Base-by-base conservation (phyloP, 1,284 basidiomycete species). In the Ustilago cynodontis region DNA sequence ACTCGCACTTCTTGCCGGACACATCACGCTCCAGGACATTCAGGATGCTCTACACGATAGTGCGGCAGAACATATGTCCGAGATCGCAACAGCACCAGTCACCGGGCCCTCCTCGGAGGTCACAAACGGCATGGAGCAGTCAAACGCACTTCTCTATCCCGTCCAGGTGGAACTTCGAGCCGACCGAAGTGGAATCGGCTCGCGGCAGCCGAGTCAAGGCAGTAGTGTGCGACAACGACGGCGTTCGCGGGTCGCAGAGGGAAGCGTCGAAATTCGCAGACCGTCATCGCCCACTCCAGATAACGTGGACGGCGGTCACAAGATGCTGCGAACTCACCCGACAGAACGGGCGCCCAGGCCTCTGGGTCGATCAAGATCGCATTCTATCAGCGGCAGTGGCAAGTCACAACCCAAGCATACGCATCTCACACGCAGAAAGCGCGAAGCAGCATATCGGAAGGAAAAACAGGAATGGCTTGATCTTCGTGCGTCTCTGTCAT, bases 391-490 rank as follows among this genome's bases (percentile, higher is more conserved):
- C n/a, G 31, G 20, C 26, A 33, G 31, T 33, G 26, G 24, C 26
- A 35, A 13, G 9, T 45, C 37, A 9, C 13, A n/a, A 8, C 22
- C 43, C n/a, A 59, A 52, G 24, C 67, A 53, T 2, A n/a, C 55
- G 10, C 43, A 56, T 9, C 31, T 52, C 14, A 71, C 59, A 5
- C 22, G 63, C 2, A 47, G 59, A 31, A 59, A 71, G 35, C 62
- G 69, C 7, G 69, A 71, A 43, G 26, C n/a, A 39, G 69, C 63
- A 2, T 61, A 59, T 18, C 59, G 65, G 50, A 60, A 57, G 33
- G 59, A 62, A n/a, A 65, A 62, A 43, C 62, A 51, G 20, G 63
- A 65, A 22, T 71, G 69, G 59, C 69, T 65, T 31, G 63, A 71
- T 22, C 55, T 71, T 28, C 59, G 63, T 13, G 69, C 69, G 3